phyloP scores from a whole-genome alignment of 345 rosid genomes.

The Mercurialis annua region DNA sequence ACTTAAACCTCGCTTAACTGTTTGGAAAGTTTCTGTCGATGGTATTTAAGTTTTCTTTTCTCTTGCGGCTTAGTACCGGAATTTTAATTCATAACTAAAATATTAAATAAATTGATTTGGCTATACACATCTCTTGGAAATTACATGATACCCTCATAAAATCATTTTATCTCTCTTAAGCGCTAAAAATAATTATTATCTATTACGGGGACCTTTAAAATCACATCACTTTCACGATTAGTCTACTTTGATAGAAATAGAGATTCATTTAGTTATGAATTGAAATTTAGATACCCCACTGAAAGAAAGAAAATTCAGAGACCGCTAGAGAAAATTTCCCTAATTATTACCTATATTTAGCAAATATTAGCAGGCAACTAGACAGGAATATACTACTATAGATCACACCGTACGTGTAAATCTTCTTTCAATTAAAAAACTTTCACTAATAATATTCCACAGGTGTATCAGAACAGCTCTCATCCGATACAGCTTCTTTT shows the following conservation, averaged over 20 bases:
- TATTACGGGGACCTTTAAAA: neutral
- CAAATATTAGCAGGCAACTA: neutral
- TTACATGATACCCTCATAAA: too few species aligned
- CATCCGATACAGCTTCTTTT: constrained; percentile 57
- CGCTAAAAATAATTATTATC: neutral
- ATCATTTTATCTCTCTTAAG: too few species aligned
- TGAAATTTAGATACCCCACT: neutral
- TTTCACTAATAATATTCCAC: constrained; percentile 64
- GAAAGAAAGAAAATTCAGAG: neutral
- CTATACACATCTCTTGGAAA: neutral
- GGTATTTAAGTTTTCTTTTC: too few species aligned
- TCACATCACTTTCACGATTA: too few species aligned
- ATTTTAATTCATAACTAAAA: too few species aligned
- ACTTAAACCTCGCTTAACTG: too few species aligned
- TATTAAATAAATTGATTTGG: too few species aligned
- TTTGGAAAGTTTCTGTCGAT: too few species aligned
- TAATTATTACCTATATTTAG: neutral
- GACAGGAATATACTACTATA: neutral
- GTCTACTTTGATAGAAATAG: too few species aligned
- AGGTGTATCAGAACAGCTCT: constrained; percentile 60
- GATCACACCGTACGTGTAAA: neutral
- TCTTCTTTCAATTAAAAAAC: neutral
- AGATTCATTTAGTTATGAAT: too few species aligned
- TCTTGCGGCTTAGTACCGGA: too few species aligned
- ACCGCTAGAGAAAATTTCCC: neutral